Evolutionary conservation across 2,329 filamentous ascomycete species (phyloP).

Genomic region (Incumbomyces lentus): DNA sequence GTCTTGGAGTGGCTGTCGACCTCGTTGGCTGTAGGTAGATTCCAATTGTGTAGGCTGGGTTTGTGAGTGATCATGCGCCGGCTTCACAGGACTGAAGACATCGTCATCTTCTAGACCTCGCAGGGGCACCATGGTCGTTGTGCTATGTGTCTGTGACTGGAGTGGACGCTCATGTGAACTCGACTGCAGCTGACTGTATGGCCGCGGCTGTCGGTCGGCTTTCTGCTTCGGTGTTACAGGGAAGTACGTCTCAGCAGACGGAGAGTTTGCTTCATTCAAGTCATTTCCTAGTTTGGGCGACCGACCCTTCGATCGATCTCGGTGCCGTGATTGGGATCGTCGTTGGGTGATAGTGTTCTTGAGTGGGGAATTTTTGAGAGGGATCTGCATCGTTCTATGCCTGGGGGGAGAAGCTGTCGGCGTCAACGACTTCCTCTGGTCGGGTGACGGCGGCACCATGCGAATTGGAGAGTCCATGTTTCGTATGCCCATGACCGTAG

Average conservation of each 20-base stretch:
- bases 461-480: slow-evolving; percentile 17
- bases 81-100: slow-evolving; percentile 4
- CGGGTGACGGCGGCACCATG: slow-evolving; percentile 17
- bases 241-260: slow-evolving; percentile 16
- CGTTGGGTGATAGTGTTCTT: background rate
- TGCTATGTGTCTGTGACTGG: slow-evolving; percentile 10
- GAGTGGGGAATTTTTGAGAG: slow-evolving; percentile 10
- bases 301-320: slow-evolving; percentile 3
- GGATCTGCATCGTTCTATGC: slow-evolving; percentile 2
- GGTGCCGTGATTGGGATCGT: slow-evolving; percentile 1
- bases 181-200: background rate
- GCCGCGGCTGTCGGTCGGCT: slow-evolving; percentile 4
- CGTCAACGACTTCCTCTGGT: slow-evolving; percentile 2
- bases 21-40: background rate
- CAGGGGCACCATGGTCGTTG: slow-evolving; percentile 19
- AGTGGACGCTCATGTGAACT: slow-evolving; percentile 4
- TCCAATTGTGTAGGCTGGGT: background rate
- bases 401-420: slow-evolving; percentile 3
- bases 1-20: background rate
- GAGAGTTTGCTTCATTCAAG: slow-evolving; percentile 9
- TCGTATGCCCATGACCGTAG: slow-evolving; percentile 19
- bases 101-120: slow-evolving; percentile 13
- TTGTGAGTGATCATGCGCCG: slow-evolving; percentile 8
- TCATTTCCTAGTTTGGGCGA: background rate
- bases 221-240: slow-evolving; percentile 18